A percentile compares a stretch with the other conserved stretches of the same genome.
phyloP scores from a whole-genome alignment of 352 stramenopile species.

The Pythium biforme region DNA sequence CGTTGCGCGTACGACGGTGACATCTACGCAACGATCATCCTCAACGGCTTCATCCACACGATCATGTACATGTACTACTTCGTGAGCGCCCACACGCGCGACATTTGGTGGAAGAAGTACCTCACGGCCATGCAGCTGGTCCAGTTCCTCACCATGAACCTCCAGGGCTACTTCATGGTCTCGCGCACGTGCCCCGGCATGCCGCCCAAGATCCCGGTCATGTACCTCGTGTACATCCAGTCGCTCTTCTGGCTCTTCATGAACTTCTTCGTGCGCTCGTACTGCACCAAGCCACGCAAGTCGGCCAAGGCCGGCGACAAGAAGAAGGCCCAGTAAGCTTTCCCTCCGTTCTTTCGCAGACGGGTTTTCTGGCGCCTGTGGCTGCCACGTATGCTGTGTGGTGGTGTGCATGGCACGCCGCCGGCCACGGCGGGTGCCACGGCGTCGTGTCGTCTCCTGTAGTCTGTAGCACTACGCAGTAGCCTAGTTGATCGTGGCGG shows the following conservation, averaged over 20 bases:
- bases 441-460: not conserved
- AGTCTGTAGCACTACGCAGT: not conserved
- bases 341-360: too few relatives aligned
- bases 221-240: constrained; percentile 94
- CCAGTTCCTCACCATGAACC: constrained; percentile 83
- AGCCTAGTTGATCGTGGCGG: not conserved
- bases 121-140: constrained; percentile 92
- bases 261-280: constrained; percentile 65
- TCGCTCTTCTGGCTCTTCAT: constrained; percentile 95
- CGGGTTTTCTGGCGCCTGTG: not conserved
- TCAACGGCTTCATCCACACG: constrained; percentile 96
- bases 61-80: constrained; percentile 99
- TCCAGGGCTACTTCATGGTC: constrained; percentile 41
- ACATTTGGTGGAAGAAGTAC: constrained; percentile 96
- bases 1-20: constrained; percentile 93
- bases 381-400: too few relatives aligned
- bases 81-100: constrained; percentile 92
- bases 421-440: too few relatives aligned
- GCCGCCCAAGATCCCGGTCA: constrained; percentile 45
- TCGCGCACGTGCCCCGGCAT: constrained; percentile 79
- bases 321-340: constrained; percentile 19
- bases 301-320: constrained; percentile 13
- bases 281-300: constrained; percentile 20
- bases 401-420: too few relatives aligned
- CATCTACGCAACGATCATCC: constrained; percentile 92